Evolutionary conservation across 768 basidiomycete genomes (phyloP), one percentile per base, ranked within the genome.

Genomic region (Mycena vulgaris): DNA sequence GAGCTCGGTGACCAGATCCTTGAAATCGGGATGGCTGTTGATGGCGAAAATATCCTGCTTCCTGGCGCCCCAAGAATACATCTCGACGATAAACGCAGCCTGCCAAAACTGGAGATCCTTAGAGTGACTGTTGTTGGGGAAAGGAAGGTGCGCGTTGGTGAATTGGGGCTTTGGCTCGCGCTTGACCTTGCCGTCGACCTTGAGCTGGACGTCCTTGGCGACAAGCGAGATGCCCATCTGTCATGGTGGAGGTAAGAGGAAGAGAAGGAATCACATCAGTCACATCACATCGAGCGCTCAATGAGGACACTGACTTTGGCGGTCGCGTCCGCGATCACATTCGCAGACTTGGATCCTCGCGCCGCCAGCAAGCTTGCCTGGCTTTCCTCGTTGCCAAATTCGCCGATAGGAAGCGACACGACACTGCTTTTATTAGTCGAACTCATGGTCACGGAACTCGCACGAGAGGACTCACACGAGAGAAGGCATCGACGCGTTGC

Each of bases 181-280:
- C 35, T 57, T 39, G 35, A 57, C 27, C 37, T 57, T 57, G 56
- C 56, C 39, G 16, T 40, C 25, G 13, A 23, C 37, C 2, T 19
- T 39, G 11, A 57, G 25, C 27, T 25, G 1, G 19, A 40, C 16
- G 37, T 16, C 56, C 27, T 57, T 57, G 25, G 23, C 23, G 2
- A 28, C 17, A 23, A 57, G 39, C 25, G 56, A 40, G 56, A 57
- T 57, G 56, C 56, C 56, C 56, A 57, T 57, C 56, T 57, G 25
- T 2, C 53, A 37, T 35, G 0, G 35, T 25, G 33, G 16, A n/a
- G n/a, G 52, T 39, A 19, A 37, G 13, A 16, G 33, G n/a, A n/a
- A n/a, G n/a, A n/a, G n/a, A n/a, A n/a, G n/a, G n/a, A n/a, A n/a
- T n/a, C n/a, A n/a, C n/a, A n/a, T n/a, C n/a, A n/a, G n/a, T n/a